These are phyloP conservation scores for Wallacemonas sp. DNA, from an alignment of 208 protist species.

Conservation along the genomic window DNA sequence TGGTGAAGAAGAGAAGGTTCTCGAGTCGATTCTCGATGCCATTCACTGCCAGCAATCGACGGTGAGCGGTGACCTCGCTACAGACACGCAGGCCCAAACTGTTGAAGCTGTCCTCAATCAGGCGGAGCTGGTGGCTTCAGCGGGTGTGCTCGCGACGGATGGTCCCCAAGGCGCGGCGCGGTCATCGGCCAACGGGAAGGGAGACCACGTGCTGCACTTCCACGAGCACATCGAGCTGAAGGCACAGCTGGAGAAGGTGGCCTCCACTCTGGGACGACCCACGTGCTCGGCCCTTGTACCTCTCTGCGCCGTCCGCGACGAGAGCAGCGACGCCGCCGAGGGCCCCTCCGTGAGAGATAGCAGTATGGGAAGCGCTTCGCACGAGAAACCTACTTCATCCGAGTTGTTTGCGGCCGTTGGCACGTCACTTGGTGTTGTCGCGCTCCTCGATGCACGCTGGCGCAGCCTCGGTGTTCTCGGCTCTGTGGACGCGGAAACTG, in stretches of 20 bases:
- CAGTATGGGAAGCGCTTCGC: no score
- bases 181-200: conserved; percentile 3
- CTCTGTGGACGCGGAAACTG: conserved; percentile 7
- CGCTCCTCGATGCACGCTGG: conserved; percentile 48
- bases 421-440: conserved; percentile 53
- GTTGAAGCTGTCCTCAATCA: conserved; percentile 49
- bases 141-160: conserved; percentile 18
- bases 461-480: conserved; percentile 25
- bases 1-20: conserved; percentile 44
- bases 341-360: background rate
- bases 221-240: conserved; percentile 60
- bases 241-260: conserved; percentile 20
- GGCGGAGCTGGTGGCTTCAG: conserved; percentile 44
- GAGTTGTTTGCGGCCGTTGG: conserved; percentile 41
- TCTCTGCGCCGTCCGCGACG: background rate
- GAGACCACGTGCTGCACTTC: conserved; percentile 45
- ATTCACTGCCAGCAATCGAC: conserved; percentile 58
- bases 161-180: background rate
- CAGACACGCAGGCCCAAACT: background rate
- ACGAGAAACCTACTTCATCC: background rate
- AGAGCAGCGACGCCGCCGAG: background rate
- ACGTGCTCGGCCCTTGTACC: conserved; percentile 35
- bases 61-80: conserved; percentile 57
- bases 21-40: conserved; percentile 59
- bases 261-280: conserved; percentile 36